phyloP scores from a whole-genome alignment of 2,329 filamentous ascomycete genomes.

The Beauveria bassiana region DNA sequence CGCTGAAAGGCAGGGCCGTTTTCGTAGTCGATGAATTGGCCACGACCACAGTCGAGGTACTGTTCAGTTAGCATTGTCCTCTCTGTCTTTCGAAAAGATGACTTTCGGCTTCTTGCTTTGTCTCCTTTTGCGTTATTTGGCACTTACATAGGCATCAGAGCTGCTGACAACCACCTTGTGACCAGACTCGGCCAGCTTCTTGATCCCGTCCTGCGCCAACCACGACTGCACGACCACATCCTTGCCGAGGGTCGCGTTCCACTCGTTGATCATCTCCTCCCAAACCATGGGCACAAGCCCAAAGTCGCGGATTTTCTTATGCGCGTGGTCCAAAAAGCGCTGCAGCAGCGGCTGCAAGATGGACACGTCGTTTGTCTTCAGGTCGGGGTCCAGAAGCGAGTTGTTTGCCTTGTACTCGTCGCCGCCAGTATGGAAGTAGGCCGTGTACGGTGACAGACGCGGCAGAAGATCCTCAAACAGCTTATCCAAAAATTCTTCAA shows the following conservation, averaged over 20 bases:
- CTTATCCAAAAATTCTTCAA: conserved; percentile 63
- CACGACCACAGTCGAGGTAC: conserved; percentile 79
- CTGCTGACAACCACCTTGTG: conserved; percentile 67
- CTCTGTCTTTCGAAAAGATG: too few species aligned
- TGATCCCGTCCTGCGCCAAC: conserved; percentile 57
- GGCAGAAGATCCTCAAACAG: conserved; percentile 73
- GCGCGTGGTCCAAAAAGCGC: conserved; percentile 64
- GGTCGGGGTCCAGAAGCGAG: conserved; percentile 65
- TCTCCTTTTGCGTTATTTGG: not conserved
- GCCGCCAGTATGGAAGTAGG: conserved; percentile 79
- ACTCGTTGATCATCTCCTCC: conserved; percentile 78
- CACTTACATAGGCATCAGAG: conserved; percentile 66
- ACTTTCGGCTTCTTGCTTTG: not conserved
- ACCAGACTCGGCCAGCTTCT: conserved; percentile 51
- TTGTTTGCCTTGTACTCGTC: conserved; percentile 78
- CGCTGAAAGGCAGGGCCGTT: conserved; percentile 43
- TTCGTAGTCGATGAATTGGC: conserved; percentile 68
- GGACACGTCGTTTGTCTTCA: conserved; percentile 55
- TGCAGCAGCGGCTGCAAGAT: conserved; percentile 72
- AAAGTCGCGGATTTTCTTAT: conserved; percentile 53
- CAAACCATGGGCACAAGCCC: conserved; percentile 71
- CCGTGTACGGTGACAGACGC: conserved; percentile 57
- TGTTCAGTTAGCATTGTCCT: conserved; percentile 26
- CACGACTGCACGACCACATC: conserved; percentile 75
- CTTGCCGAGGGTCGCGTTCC: conserved; percentile 64